A percentile compares a stretch with the other conserved stretches of the same genome.
These are phyloP conservation scores for Elaeis oleifera DNA, from an alignment of 202 grass and related monocot species.

Conservation along the genomic window DNA sequence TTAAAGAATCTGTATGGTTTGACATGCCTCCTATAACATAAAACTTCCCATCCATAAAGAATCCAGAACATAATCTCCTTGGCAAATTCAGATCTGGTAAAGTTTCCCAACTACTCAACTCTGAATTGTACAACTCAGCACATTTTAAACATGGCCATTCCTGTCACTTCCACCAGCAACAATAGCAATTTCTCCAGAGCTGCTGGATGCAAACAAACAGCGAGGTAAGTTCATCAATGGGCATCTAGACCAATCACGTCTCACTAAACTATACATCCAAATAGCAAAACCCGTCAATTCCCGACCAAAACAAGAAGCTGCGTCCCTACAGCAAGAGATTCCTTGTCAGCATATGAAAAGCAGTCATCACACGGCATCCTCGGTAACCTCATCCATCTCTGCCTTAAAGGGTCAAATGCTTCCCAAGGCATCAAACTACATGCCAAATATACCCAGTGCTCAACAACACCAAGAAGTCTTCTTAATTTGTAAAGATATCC, in stretches of 20 bases:
- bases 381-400: constrained; percentile 78
- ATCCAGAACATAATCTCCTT: constrained; percentile 62
- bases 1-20: constrained; percentile 46
- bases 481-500: constrained; percentile 78
- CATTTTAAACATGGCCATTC: constrained; percentile 48
- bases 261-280: constrained; percentile 72
- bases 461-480: constrained; percentile 53
- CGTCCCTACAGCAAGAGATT: constrained; percentile 81
- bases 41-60: constrained; percentile 92
- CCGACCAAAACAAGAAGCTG: constrained; percentile 75
- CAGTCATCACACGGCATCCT: constrained; percentile 87
- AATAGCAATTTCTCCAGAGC: constrained; percentile 59
- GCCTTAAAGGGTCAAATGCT: constrained; percentile 63
- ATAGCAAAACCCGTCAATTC: constrained; percentile 70
- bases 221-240: constrained; percentile 66
- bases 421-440: constrained; percentile 83
- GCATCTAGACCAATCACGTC: constrained; percentile 50
- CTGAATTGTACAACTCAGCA: constrained; percentile 83
- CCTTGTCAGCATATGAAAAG: constrained; percentile 88
- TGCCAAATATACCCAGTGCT: constrained; percentile 84
- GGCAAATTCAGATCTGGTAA: constrained; percentile 62
- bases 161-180: constrained; percentile 73
- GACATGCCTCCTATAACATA: constrained; percentile 86
- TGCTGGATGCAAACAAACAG: constrained; percentile 68
- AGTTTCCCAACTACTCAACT: constrained; percentile 53